These are phyloP conservation scores for Sarocladium kiliense DNA, from an alignment of 2,329 filamentous ascomycete genomes.

Conservation along the genomic window DNA sequence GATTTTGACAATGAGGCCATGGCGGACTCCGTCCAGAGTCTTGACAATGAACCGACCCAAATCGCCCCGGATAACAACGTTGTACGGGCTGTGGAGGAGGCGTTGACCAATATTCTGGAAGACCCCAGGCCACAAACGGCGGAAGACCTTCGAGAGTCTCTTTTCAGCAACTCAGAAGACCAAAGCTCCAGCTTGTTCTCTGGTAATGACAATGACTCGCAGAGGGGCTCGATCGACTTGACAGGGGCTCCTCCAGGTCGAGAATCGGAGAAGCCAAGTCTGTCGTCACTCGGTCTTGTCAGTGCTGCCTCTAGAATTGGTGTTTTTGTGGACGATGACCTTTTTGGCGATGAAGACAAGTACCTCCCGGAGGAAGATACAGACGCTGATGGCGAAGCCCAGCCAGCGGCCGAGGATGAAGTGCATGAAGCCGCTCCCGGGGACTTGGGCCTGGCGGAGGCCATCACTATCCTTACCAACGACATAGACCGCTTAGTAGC, in stretches of 20 bases:
- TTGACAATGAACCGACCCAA: slow-evolving; percentile 58
- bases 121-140: slow-evolving; percentile 61
- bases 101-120: slow-evolving; percentile 87
- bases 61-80: slow-evolving; percentile 68
- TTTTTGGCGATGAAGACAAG: slow-evolving; percentile 85
- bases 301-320: slow-evolving; percentile 82
- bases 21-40: slow-evolving; percentile 67
- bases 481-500: slow-evolving; percentile 86
- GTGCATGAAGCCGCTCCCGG: slow-evolving; percentile 93
- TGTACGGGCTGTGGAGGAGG: slow-evolving; percentile 88
- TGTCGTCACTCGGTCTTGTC: slow-evolving; percentile 86
- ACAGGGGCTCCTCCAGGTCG: slow-evolving; percentile 24
- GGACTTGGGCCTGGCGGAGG: slow-evolving; percentile 87
- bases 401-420: slow-evolving; percentile 65
- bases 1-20: slow-evolving; percentile 67
- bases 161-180: slow-evolving; percentile 46
- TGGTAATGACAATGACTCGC: slow-evolving; percentile 59
- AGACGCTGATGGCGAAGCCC: slow-evolving; percentile 55
- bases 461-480: slow-evolving; percentile 79
- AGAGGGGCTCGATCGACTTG: slow-evolving; percentile 56
- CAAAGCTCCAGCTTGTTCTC: slow-evolving; percentile 41
- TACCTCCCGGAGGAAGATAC: slow-evolving; percentile 83
- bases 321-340: slow-evolving; percentile 88
- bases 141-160: slow-evolving; percentile 59
- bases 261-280: slow-evolving; percentile 68